These are phyloP conservation scores for Lineolata rhizophorae DNA, from an alignment of 495 filamentous ascomycete genomes.

Conservation along the genomic window DNA sequence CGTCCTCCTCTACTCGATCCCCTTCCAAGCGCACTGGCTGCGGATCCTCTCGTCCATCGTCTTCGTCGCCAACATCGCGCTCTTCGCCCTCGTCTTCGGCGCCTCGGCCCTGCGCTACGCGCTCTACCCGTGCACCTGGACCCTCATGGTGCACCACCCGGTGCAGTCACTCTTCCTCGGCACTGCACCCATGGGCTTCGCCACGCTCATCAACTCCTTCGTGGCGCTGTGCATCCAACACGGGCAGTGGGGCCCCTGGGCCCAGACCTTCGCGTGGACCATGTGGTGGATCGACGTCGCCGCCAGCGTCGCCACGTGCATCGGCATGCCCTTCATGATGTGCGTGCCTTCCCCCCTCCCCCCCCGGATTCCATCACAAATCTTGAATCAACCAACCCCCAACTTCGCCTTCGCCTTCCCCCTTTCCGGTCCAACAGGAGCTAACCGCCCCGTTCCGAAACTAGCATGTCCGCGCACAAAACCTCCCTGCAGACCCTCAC, in stretches of 20 bases:
- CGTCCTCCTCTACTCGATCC: conserved; percentile 13
- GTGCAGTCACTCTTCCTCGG: conserved; percentile 38
- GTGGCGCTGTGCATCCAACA: conserved; percentile 29
- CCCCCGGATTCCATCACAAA: too few relatives aligned
- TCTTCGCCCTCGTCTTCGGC: conserved; percentile 24
- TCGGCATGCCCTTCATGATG: conserved; percentile 34
- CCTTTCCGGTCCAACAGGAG: background rate
- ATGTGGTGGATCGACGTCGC: conserved; percentile 38
- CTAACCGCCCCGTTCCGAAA: too few relatives aligned
- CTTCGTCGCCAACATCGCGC: conserved; percentile 29
- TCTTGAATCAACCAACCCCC: too few relatives aligned
- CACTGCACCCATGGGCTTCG: conserved; percentile 39
- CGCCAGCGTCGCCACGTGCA: conserved; percentile 25
- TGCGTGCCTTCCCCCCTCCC: too few relatives aligned
- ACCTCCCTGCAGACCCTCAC: conserved; percentile 26
- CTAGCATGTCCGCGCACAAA: conserved; percentile 17
- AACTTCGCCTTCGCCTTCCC: too few relatives aligned
- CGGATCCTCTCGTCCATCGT: conserved; percentile 16
- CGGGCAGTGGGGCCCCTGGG: conserved; percentile 23
- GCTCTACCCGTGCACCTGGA: conserved; percentile 34
- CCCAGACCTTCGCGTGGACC: conserved; percentile 18
- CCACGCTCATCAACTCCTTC: conserved; percentile 38
- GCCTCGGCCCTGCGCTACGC: conserved; percentile 31
- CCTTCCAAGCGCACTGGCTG: conserved; percentile 14
- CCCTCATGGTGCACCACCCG: conserved; percentile 32